These are phyloP conservation scores for Fusarium incarnatum DNA, from an alignment of 2,329 filamentous ascomycete genomes.

Conservation along the genomic window DNA sequence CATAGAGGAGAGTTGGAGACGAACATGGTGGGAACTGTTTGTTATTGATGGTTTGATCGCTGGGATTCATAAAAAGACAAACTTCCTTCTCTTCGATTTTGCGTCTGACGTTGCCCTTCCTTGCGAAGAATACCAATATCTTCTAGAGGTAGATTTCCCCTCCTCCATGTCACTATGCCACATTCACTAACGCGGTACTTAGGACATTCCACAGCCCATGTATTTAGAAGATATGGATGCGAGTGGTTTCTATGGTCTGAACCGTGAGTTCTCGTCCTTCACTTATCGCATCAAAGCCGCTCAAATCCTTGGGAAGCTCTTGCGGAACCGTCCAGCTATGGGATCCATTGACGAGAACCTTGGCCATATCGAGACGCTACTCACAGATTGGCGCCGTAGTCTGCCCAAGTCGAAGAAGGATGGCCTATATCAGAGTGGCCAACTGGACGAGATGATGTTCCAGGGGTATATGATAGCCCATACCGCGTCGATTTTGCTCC, in stretches of 20 bases:
- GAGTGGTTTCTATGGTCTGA: constrained; percentile 76
- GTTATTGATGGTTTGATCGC: constrained; percentile 88
- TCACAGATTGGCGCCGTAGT: constrained; percentile 82
- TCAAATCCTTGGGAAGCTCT: constrained; percentile 81
- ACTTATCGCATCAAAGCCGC: constrained; percentile 86
- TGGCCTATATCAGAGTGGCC: constrained; percentile 74
- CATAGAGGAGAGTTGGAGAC: constrained; percentile 83
- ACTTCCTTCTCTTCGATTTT: constrained; percentile 76
- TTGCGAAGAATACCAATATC: constrained; percentile 83
- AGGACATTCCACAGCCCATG: constrained; percentile 69
- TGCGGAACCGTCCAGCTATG: constrained; percentile 66
- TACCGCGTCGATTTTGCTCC: constrained; percentile 77
- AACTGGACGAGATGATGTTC: constrained; percentile 90
- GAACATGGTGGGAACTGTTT: constrained; percentile 91
- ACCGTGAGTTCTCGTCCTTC: constrained; percentile 82
- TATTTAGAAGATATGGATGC: constrained; percentile 82
- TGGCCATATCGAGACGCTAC: constrained; percentile 62
- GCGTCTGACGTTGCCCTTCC: constrained; percentile 77
- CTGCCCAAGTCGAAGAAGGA: constrained; percentile 78
- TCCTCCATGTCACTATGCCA: not conserved
- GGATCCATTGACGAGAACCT: constrained; percentile 67
- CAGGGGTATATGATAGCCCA: constrained; percentile 85
- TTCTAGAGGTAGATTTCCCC: constrained; percentile 62
- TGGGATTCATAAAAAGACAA: constrained; percentile 78
- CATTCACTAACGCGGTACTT: constrained; percentile 22